Evolutionary conservation across 768 basidiomycete genomes (phyloP).

Genomic region (Galerina sulciceps): DNA sequence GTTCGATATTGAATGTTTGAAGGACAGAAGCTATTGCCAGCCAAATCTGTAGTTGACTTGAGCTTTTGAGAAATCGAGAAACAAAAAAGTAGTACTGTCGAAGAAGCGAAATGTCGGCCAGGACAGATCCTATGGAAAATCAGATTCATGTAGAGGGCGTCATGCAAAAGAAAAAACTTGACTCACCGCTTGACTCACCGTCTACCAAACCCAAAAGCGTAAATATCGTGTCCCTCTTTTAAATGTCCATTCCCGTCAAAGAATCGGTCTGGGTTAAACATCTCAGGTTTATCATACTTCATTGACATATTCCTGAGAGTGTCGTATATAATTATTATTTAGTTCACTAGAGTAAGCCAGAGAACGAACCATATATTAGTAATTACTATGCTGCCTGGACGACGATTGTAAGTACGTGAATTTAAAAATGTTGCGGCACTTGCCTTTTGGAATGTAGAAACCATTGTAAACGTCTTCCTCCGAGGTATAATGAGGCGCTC

Average conservation of each 20-base stretch:
- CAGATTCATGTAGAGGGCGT: not conserved
- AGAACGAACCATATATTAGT: constrained; percentile 24
- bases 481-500: constrained; percentile 22
- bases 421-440: not conserved
- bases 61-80: not conserved
- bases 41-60: not conserved
- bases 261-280: constrained; percentile 31
- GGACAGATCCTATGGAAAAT: constrained; percentile 6
- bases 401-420: not conserved
- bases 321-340: no score
- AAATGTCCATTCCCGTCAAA: constrained; percentile 16
- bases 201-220: constrained; percentile 24
- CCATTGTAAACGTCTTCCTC: constrained; percentile 28
- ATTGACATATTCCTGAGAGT: constrained; percentile 20
- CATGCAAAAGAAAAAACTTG: not conserved
- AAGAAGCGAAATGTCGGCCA: constrained; percentile 7
- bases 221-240: constrained; percentile 5
- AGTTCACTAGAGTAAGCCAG: no score
- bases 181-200: no score
- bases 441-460: constrained; percentile 23
- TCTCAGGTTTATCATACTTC: constrained; percentile 24
- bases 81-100: not conserved
- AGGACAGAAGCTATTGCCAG: constrained; percentile 7
- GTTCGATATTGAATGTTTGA: no score
- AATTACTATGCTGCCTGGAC: constrained; percentile 11